These are phyloP conservation scores for Persicaria maculosa DNA, from an alignment of 148 eudicot species.

Conservation along the genomic window DNA sequence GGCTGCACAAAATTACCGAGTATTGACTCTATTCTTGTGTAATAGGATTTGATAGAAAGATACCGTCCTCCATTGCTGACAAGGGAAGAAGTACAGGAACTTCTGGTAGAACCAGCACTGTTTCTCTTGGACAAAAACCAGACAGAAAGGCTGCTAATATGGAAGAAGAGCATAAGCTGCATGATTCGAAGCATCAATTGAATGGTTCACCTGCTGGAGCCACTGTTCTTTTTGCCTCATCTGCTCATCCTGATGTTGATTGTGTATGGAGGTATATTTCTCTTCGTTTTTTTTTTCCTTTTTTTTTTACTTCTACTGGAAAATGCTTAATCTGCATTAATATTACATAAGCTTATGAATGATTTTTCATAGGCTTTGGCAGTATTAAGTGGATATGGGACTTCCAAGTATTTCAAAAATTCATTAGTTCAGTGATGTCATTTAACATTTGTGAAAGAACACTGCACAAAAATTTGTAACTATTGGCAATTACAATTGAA, in stretches of 20 bases:
- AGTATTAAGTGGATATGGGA: background rate
- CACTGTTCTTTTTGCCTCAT: constrained; percentile 7
- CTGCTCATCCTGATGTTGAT: constrained; percentile 29
- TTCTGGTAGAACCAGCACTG: background rate
- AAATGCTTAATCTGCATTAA: background rate
- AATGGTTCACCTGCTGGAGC: constrained; percentile 8
- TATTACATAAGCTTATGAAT: background rate
- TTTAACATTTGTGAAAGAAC: background rate
- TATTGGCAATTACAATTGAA: background rate
- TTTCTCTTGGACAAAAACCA: background rate
- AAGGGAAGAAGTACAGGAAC: constrained; percentile 8
- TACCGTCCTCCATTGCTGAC: background rate
- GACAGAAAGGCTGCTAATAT: constrained; percentile 1
- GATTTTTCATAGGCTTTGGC: background rate
- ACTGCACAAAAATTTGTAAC: background rate
- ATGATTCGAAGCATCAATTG: background rate
- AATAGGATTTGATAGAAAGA: constrained; percentile 8
- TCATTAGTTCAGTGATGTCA: background rate
- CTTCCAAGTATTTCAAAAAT: background rate
- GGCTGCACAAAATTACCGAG: background rate
- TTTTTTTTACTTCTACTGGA: background rate
- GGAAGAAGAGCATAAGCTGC: background rate
- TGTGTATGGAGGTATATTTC: constrained; percentile 42
- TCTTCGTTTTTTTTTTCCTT: background rate
- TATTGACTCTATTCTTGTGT: background rate